phyloP scores from a whole-genome alignment of 73 alveolate genomes.

The Paramecium pentaurelia region DNA sequence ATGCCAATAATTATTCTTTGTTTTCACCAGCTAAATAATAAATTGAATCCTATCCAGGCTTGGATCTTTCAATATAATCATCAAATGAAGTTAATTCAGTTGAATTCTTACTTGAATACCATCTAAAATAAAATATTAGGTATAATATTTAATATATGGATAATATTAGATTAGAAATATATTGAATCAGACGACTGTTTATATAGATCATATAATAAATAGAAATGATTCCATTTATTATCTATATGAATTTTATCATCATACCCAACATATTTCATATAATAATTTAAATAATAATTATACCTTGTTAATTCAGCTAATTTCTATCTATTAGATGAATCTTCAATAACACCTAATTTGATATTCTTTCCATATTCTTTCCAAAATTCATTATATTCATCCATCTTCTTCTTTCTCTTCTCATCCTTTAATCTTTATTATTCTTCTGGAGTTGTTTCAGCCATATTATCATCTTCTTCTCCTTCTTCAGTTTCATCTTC shows the following conservation, averaged over 20 bases:
- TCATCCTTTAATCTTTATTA: conserved; percentile 72
- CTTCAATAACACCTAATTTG: conserved; percentile 98
- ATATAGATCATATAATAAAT: neutral
- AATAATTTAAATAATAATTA: conserved; percentile 33
- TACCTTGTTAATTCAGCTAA: conserved; percentile 95
- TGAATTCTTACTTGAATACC: conserved; percentile 91
- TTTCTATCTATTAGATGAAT: conserved; percentile 96
- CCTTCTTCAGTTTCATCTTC: conserved; percentile 87
- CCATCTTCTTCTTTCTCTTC: conserved; percentile 65
- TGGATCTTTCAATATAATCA: conserved; percentile 95
- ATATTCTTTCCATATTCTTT: conserved; percentile 94
- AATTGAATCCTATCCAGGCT: conserved; percentile 96
- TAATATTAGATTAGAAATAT: neutral
- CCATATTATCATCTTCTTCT: conserved; percentile 74
- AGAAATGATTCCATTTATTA: neutral
- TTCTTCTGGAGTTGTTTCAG: conserved; percentile 77
- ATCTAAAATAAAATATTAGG: conserved; percentile 69
- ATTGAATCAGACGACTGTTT: neutral
- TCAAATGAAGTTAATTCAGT: conserved; percentile 94
- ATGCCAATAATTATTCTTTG: conserved; percentile 83
- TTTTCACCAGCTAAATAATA: conserved; percentile 98
- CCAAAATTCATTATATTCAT: conserved; percentile 91
- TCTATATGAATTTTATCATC: neutral
- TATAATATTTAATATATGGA: neutral
- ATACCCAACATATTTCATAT: neutral